These are phyloP conservation scores for Excoecaria agallocha DNA, from an alignment of 345 rosid genomes.

Conservation along the genomic window DNA sequence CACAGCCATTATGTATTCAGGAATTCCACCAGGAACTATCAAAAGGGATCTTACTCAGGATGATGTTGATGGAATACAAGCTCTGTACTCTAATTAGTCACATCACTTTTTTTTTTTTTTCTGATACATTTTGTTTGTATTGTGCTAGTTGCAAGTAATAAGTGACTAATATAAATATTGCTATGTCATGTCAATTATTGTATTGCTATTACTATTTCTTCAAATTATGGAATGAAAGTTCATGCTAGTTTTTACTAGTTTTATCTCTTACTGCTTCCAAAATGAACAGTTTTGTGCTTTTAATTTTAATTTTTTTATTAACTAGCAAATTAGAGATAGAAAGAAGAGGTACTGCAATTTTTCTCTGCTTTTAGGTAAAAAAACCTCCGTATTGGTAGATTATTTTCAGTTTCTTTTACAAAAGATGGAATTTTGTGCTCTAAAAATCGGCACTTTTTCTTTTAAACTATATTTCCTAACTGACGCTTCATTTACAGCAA, in stretches of 20 bases:
- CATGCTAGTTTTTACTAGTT: too few relatives aligned
- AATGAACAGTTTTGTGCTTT: too few relatives aligned
- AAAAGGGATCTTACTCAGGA: constrained; percentile 27
- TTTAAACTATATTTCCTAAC: not conserved
- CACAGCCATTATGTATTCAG: constrained; percentile 27
- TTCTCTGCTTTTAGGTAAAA: not conserved
- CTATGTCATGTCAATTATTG: too few relatives aligned
- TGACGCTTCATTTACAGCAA: too few relatives aligned
- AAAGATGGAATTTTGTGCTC: not conserved
- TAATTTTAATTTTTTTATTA: too few relatives aligned
- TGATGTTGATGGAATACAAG: constrained; percentile 28
- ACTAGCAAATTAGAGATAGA: too few relatives aligned
- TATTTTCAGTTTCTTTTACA: not conserved
- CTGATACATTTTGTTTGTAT: not conserved
- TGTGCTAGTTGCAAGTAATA: not conserved
- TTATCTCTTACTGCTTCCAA: too few relatives aligned
- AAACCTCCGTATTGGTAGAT: too few relatives aligned
- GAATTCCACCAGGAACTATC: not conserved
- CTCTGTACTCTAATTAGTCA: constrained; percentile 16
- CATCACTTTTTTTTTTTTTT: not conserved
- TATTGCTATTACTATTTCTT: too few relatives aligned
- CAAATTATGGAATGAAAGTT: too few relatives aligned
- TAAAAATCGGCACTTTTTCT: not conserved
- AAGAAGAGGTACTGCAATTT: not conserved
- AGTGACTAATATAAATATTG: not conserved